phyloP scores from a whole-genome alignment of 306 rosid species.

The Quercus cerris region DNA sequence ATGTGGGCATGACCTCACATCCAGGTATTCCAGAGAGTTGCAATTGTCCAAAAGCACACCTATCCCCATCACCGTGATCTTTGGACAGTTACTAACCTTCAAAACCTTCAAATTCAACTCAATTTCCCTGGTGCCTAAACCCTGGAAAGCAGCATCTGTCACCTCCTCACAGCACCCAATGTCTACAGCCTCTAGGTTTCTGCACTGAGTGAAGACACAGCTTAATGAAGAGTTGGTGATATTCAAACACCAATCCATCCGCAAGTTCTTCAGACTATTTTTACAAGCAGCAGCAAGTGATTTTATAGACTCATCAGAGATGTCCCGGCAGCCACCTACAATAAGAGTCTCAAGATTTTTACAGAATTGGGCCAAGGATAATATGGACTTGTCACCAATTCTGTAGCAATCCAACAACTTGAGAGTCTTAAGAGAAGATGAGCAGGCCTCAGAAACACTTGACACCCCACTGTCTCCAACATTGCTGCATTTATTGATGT shows the following conservation, averaged over 20 bases:
- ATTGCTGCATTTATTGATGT: conserved; percentile 80
- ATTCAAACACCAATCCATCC: conserved; percentile 96
- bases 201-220: conserved; percentile 62
- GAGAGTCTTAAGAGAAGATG: conserved; percentile 64
- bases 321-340: conserved; percentile 81
- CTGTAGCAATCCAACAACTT: conserved; percentile 85
- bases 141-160: conserved; percentile 79
- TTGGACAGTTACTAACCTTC: conserved; percentile 81
- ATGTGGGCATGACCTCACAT: conserved; percentile 83
- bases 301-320: conserved; percentile 61
- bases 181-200: conserved; percentile 74
- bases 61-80: conserved; percentile 71
- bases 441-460: conserved; percentile 56
- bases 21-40: conserved; percentile 61
- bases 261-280: conserved; percentile 61
- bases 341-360: conserved; percentile 67
- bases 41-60: conserved; percentile 65
- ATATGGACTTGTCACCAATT: conserved; percentile 61
- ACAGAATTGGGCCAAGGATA: conserved; percentile 65
- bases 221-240: conserved; percentile 66
- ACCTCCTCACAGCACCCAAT: conserved; percentile 92
- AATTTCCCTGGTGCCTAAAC: conserved; percentile 37
- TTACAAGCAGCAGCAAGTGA: conserved; percentile 57
- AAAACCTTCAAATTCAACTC: conserved; percentile 64
- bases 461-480: conserved; percentile 74